A percentile compares a stretch with the other conserved stretches of the same genome.
phyloP scores from a whole-genome alignment of 73 alveolate species.

The Tetrahymena malaccensis region DNA sequence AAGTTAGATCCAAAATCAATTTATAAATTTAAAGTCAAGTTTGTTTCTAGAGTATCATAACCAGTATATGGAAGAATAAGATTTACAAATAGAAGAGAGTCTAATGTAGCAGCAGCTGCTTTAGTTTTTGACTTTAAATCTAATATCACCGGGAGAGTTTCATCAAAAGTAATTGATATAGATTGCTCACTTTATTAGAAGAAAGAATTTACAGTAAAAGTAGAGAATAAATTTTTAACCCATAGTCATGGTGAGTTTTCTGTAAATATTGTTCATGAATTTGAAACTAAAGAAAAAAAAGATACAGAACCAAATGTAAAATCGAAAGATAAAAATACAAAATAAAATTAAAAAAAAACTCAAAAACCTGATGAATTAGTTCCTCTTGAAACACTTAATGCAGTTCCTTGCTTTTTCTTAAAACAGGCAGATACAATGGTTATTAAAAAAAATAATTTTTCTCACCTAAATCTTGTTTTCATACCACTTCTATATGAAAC shows the following conservation, averaged over 20 bases:
- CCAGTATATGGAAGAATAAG: slow-evolving; percentile 86
- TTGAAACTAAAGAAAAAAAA: slow-evolving; percentile 21
- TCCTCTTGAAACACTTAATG: slow-evolving; percentile 1
- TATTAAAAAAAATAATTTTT: slow-evolving; percentile 64
- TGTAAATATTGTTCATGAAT: slow-evolving; percentile 52
- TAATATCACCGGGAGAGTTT: slow-evolving; percentile 83
- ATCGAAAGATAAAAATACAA: slow-evolving; percentile 14
- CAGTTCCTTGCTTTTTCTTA: slow-evolving; percentile 61
- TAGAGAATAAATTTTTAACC: slow-evolving; percentile 12
- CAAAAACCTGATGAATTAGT: slow-evolving; percentile 12
- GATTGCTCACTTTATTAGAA: slow-evolving; percentile 42
- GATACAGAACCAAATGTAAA: slow-evolving; percentile 9
- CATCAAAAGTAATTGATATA: slow-evolving; percentile 56
- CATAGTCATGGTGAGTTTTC: slow-evolving; percentile 28
- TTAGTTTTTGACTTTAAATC: slow-evolving; percentile 91
- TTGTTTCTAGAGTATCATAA: slow-evolving; percentile 76
- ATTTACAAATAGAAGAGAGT: slow-evolving; percentile 84
- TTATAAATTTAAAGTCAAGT: slow-evolving; percentile 82
- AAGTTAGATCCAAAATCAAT: slow-evolving; percentile 78
- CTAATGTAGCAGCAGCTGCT: slow-evolving; percentile 93
- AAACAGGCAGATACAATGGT: slow-evolving; percentile 57
- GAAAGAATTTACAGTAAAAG: slow-evolving; percentile 18
- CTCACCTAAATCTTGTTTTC: slow-evolving; percentile 70
- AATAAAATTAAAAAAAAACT: slow-evolving; percentile 20
- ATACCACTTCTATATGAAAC: slow-evolving; percentile 91